Percentiles rank a stretch among this genome's conserved stretches.
phyloP scores from a whole-genome alignment of 2,329 filamentous ascomycete genomes.

The Tolypocladium guangdongense region DNA sequence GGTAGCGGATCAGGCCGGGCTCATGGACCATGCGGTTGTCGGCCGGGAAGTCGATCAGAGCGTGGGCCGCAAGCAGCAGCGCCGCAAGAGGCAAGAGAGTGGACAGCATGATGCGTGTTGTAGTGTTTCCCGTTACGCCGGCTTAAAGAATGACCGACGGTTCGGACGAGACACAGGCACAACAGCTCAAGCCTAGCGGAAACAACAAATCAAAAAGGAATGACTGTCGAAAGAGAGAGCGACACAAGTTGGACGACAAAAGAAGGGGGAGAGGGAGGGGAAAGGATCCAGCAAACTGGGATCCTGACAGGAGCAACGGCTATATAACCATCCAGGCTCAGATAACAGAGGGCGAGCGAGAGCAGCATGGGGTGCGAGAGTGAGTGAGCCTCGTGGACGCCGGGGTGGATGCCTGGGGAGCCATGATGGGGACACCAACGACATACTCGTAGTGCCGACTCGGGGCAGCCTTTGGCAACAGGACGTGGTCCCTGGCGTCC shows the following conservation, averaged over 20 bases:
- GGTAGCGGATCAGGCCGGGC: constrained; percentile 17
- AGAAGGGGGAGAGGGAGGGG: background rate
- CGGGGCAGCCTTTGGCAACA: background rate
- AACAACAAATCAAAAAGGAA: constrained; percentile 4
- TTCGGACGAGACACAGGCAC: background rate
- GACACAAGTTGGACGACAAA: background rate
- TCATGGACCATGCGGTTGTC: constrained; percentile 11
- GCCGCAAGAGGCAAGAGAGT: constrained; percentile 17
- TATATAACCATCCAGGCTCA: background rate
- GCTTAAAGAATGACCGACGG: constrained; percentile 16
- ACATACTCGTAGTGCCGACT: background rate
- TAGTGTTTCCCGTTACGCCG: constrained; percentile 4
- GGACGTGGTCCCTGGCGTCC: background rate
- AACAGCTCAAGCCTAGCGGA: background rate
- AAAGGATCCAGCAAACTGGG: background rate
- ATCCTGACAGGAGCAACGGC: background rate
- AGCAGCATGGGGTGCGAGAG: background rate
- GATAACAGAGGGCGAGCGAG: background rate
- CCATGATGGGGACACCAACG: background rate
- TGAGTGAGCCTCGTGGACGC: background rate
- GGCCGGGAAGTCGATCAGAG: constrained; percentile 8
- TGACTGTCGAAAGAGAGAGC: background rate
- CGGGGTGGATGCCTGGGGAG: background rate
- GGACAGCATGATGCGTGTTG: constrained; percentile 15
- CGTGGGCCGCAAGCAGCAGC: constrained; percentile 15